Conservation (phyloP, 306 rosid genomes). For the Senna tora region DNA sequence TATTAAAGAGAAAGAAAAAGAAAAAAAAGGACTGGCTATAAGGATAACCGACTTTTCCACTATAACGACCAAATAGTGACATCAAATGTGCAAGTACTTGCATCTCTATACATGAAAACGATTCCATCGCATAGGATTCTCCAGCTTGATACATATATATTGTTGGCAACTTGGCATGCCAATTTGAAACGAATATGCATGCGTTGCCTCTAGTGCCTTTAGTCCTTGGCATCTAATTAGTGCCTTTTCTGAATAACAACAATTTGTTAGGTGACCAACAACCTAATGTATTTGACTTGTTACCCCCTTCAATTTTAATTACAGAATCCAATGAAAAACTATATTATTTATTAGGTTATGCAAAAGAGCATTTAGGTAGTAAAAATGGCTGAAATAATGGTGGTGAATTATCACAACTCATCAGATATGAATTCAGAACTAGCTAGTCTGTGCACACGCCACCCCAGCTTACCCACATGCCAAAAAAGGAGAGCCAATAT, state of each 20-base stretch:
- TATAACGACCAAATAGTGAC: constrained; percentile 4
- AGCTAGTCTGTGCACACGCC: neutral
- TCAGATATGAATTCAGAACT: too few relatives aligned
- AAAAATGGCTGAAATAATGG: neutral
- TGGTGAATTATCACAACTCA: constrained; percentile 1
- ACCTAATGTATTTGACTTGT: constrained; percentile 32
- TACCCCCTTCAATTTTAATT: neutral
- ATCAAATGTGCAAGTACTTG: neutral
- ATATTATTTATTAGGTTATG: too few relatives aligned
- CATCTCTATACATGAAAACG: neutral
- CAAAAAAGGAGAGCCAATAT: neutral
- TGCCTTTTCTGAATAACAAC: neutral
- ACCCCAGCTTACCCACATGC: neutral
- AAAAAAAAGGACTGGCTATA: constrained; percentile 18
- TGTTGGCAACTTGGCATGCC: constrained; percentile 19
- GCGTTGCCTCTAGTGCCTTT: constrained; percentile 3
- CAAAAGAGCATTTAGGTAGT: too few relatives aligned
- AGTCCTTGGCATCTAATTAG: neutral
- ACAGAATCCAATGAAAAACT: constrained; percentile 24
- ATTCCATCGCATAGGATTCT: constrained; percentile 33
- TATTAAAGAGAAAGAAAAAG: too few relatives aligned
- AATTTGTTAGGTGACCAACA: constrained; percentile 29
- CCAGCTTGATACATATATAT: neutral
- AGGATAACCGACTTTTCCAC: constrained; percentile 39
- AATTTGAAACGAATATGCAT: constrained; percentile 2